phyloP scores from a whole-genome alignment of 2,329 filamentous ascomycete species.

The Neonectria neomacrospora region DNA sequence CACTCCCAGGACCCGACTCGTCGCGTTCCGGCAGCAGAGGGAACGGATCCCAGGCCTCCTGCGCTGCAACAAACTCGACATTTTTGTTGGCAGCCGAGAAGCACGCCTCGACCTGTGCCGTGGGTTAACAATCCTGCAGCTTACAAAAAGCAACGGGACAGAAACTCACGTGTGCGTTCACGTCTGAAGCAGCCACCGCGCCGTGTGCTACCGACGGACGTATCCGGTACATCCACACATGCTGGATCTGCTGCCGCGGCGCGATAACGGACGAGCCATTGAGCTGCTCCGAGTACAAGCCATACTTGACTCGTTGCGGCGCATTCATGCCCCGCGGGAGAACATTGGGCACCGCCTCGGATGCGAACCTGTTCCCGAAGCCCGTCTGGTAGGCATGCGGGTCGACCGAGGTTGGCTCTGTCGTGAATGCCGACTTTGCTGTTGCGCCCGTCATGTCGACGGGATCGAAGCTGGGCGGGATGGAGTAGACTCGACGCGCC shows the following conservation, averaged over 20 bases:
- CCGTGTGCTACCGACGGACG: constrained; percentile 49
- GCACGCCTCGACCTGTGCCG: constrained; percentile 49
- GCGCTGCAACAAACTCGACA: constrained; percentile 57
- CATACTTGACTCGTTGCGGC: constrained; percentile 56
- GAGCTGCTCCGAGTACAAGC: constrained; percentile 60
- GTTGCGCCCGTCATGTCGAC: constrained; percentile 28
- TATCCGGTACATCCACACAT: constrained; percentile 50
- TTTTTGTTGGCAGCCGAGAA: constrained; percentile 59
- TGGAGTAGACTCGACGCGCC: background rate
- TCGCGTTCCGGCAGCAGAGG: constrained; percentile 29
- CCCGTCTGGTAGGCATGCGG: constrained; percentile 66
- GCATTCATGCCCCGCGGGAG: constrained; percentile 57
- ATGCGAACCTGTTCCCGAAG: constrained; percentile 63
- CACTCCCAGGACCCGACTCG: background rate
- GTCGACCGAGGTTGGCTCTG: constrained; percentile 44
- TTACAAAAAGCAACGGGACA: background rate
- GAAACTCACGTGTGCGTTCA: constrained; percentile 44
- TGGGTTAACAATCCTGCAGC: background rate
- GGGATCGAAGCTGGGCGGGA: background rate
- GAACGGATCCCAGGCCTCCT: constrained; percentile 62
- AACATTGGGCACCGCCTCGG: constrained; percentile 57
- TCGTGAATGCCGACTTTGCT: constrained; percentile 34
- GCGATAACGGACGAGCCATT: constrained; percentile 54
- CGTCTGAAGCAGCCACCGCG: constrained; percentile 31
- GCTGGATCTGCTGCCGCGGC: constrained; percentile 43